Conservation (phyloP, 768 basidiomycete species). For the Trametes punicea region DNA sequence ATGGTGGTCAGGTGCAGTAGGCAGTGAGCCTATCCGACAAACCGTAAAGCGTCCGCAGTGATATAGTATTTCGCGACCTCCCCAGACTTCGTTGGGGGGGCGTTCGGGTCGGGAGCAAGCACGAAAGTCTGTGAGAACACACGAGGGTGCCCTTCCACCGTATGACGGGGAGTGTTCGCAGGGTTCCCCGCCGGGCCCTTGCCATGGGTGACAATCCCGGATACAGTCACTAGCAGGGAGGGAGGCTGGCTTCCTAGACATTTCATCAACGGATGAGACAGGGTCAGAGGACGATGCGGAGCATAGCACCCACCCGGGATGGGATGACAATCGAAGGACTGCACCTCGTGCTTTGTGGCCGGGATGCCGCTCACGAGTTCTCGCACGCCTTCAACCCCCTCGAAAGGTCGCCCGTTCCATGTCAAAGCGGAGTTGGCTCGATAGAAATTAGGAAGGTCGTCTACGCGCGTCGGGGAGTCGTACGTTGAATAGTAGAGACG, state of each 20-base stretch:
- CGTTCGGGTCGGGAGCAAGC: conserved; percentile 70
- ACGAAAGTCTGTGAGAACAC: conserved; percentile 89
- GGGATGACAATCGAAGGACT: conserved; percentile 87
- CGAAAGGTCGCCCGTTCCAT: conserved; percentile 83
- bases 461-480: conserved; percentile 72
- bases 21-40: conserved; percentile 58
- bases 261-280: background rate
- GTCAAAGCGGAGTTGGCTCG: conserved; percentile 70
- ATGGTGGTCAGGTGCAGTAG: background rate
- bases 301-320: conserved; percentile 59
- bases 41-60: conserved; percentile 73
- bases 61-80: conserved; percentile 83
- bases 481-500: conserved; percentile 80
- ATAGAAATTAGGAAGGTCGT: conserved; percentile 80
- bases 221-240: conserved; percentile 73
- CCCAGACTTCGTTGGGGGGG: conserved; percentile 59
- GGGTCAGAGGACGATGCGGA: background rate
- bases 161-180: conserved; percentile 42
- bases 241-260: conserved; percentile 69
- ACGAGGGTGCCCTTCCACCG: conserved; percentile 72
- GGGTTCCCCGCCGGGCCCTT: conserved; percentile 57
- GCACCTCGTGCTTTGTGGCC: conserved; percentile 76
- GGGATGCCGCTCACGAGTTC: conserved; percentile 72
- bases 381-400: conserved; percentile 66
- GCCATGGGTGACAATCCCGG: conserved; percentile 76